phyloP scores from a whole-genome alignment of 805 yeast genomes.

The Starmerella stigmatis region DNA sequence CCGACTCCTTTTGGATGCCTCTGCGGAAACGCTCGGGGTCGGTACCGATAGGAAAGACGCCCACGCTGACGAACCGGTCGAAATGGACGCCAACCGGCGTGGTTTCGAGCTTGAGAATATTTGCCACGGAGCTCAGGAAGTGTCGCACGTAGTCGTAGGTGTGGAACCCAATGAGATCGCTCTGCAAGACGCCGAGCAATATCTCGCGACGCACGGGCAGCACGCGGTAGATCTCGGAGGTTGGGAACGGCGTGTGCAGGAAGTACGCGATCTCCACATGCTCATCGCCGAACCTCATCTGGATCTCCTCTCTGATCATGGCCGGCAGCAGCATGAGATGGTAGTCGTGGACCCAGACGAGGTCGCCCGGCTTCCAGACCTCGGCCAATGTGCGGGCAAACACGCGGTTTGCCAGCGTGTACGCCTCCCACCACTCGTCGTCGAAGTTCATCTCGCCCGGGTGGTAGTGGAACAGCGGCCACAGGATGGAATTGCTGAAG shows the following conservation, averaged over 20 bases:
- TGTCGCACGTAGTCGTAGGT: conserved; percentile 98
- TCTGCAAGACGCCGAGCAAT: conserved; percentile 78
- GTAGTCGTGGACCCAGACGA: conserved; percentile 97
- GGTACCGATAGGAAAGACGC: conserved; percentile 98
- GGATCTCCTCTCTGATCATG: conserved; percentile 59
- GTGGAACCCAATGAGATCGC: conserved; percentile 94
- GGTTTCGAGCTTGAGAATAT: conserved; percentile 71
- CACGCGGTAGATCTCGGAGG: conserved; percentile 89
- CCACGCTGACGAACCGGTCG: conserved; percentile 70
- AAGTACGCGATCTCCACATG: conserved; percentile 82
- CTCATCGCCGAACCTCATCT: conserved; percentile 30
- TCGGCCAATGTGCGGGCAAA: conserved; percentile 68
- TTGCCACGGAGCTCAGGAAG: conserved; percentile 77
- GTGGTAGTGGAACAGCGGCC: conserved; percentile 98
- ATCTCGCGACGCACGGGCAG: conserved; percentile 92
- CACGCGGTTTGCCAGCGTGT: conserved; percentile 76
- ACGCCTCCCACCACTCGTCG: conserved; percentile 96
- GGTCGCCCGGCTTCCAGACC: conserved; percentile 67
- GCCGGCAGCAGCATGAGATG: conserved; percentile 92
- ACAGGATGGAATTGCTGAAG: conserved; percentile 81
- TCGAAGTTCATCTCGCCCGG: conserved; percentile 99
- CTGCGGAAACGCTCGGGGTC: conserved; percentile 84
- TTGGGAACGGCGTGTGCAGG: conserved; percentile 95
- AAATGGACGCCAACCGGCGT: conserved; percentile 84
- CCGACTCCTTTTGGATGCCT: conserved; percentile 57